Conservation (phyloP, 495 filamentous ascomycete genomes). For the Annulohypoxylon nitens region DNA sequence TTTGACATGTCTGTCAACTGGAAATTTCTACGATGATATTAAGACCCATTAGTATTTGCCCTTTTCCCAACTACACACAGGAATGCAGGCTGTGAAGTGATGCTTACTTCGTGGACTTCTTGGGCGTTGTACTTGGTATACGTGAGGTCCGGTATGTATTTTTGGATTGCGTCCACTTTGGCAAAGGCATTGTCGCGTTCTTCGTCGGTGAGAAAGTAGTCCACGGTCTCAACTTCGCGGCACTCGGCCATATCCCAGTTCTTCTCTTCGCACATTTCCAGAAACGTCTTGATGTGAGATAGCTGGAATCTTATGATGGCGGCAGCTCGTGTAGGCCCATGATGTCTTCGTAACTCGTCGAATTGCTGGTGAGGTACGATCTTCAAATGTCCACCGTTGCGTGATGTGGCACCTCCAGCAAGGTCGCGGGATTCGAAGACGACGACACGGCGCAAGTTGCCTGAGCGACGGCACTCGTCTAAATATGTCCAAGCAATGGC, state of each 20-base stretch:
- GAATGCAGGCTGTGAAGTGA: background rate
- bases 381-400: slow-evolving; percentile 61
- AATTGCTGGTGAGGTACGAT: slow-evolving; percentile 53
- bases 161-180: slow-evolving; percentile 48
- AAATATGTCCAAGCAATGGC: slow-evolving; percentile 66
- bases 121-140: slow-evolving; percentile 43
- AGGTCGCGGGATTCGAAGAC: slow-evolving; percentile 57
- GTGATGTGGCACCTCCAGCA: slow-evolving; percentile 56
- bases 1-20: slow-evolving; percentile 40
- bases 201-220: slow-evolving; percentile 54
- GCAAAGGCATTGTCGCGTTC: slow-evolving; percentile 54
- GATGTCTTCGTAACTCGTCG: background rate
- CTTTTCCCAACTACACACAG: background rate
- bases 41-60: background rate
- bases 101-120: slow-evolving; percentile 50
- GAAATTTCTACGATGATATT: slow-evolving; percentile 38
- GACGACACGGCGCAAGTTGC: slow-evolving; percentile 39
- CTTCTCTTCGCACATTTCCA: slow-evolving; percentile 47
- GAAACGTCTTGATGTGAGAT: slow-evolving; percentile 47
- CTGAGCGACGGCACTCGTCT: background rate
- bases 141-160: slow-evolving; percentile 54
- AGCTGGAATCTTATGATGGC: slow-evolving; percentile 53
- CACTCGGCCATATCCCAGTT: slow-evolving; percentile 46
- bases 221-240: slow-evolving; percentile 54
- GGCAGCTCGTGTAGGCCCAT: slow-evolving; percentile 21